phyloP scores from a whole-genome alignment of 805 yeast species.

The Candida maesae region DNA sequence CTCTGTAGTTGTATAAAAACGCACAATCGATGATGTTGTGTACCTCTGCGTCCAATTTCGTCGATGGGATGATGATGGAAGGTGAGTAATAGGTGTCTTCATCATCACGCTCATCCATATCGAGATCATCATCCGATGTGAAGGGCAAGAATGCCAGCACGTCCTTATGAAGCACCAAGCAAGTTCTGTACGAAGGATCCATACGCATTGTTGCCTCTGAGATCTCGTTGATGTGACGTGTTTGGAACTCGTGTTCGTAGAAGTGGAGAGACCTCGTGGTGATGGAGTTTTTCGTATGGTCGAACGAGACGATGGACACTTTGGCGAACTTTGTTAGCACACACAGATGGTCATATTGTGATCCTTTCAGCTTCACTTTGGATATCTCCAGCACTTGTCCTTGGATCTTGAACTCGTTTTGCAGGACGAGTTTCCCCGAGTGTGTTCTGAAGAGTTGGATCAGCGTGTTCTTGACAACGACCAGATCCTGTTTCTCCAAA shows the following conservation, averaged over 20 bases:
- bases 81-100: constrained; percentile 20
- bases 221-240: constrained; percentile 41
- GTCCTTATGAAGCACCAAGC: constrained; percentile 61
- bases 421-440: constrained; percentile 32
- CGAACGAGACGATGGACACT: constrained; percentile 72
- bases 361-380: constrained; percentile 45
- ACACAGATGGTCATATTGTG: constrained; percentile 54
- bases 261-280: constrained; percentile 78
- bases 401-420: constrained; percentile 65
- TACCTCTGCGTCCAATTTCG: constrained; percentile 52
- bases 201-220: constrained; percentile 26
- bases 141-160: constrained; percentile 71
- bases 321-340: constrained; percentile 74
- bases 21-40: constrained; percentile 64
- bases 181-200: constrained; percentile 59
- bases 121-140: constrained; percentile 41
- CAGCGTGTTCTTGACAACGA: constrained; percentile 67
- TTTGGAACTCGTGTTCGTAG: constrained; percentile 67
- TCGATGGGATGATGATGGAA: constrained; percentile 58
- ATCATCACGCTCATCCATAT: constrained; percentile 26
- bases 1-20: constrained; percentile 70
- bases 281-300: constrained; percentile 46
- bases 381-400: constrained; percentile 64
- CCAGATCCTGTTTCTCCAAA: constrained; percentile 41
- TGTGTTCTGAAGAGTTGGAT: constrained; percentile 35